Percentiles rank a stretch among this genome's conserved stretches.
Conservation (phyloP, 2,329 filamentous ascomycete species). For the Dryadomyces quercus-mongolicae region DNA sequence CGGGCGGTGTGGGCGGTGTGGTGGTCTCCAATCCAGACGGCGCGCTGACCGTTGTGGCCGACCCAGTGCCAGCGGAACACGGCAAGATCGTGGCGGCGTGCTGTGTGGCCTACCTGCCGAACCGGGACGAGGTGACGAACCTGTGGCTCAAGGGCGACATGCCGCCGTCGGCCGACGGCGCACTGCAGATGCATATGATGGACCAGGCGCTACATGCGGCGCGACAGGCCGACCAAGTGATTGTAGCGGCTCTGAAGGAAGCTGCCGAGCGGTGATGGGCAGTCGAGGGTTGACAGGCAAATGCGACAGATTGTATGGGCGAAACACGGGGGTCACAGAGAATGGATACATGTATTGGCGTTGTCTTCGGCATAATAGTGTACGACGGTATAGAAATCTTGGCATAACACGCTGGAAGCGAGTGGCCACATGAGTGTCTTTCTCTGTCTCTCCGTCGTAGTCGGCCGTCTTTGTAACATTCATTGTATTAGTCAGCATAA, state of each 20-base stretch:
- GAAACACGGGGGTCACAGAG: neutral
- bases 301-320: neutral
- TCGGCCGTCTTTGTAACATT: too few species aligned
- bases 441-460: too few species aligned
- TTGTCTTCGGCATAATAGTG: too few species aligned
- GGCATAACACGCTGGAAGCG: too few species aligned
- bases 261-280: conserved; percentile 11
- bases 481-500: neutral
- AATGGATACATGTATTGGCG: neutral
- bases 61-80: conserved; percentile 75
- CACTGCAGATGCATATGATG: conserved; percentile 27
- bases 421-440: too few species aligned
- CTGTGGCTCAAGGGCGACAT: conserved; percentile 77
- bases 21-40: conserved; percentile 27
- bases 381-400: too few species aligned
- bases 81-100: conserved; percentile 67
- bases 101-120: conserved; percentile 79
- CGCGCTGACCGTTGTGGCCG: conserved; percentile 45
- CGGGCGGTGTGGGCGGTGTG: conserved; percentile 78
- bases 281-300: neutral
- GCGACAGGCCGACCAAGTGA: conserved; percentile 28
- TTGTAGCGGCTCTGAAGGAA: conserved; percentile 26
- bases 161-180: conserved; percentile 26
- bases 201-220: conserved; percentile 29
- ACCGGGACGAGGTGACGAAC: conserved; percentile 83